phyloP scores from a whole-genome alignment of 2,329 filamentous ascomycete species.

The Sordariomycetes sp. region DNA sequence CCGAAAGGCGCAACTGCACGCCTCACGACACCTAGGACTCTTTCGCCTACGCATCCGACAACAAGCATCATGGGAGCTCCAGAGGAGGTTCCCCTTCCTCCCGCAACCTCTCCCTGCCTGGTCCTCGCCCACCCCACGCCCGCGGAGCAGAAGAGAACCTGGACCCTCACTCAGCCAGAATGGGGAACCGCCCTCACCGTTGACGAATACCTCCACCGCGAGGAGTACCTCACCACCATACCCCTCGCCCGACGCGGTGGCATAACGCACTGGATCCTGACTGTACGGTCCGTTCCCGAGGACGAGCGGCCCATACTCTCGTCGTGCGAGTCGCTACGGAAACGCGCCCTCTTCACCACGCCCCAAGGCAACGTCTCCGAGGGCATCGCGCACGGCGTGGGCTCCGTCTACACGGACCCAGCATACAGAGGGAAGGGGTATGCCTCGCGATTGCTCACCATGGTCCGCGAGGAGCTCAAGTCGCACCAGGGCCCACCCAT shows the following conservation, averaged over 20 bases:
- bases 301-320: constrained; percentile 44
- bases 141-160: constrained; percentile 42
- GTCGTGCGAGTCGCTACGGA: constrained; percentile 54
- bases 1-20: no score
- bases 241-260: constrained; percentile 48
- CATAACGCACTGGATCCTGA: constrained; percentile 55
- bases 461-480: constrained; percentile 40
- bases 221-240: constrained; percentile 43
- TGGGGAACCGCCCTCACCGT: constrained; percentile 50
- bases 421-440: constrained; percentile 63
- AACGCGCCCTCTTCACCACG: constrained; percentile 32
- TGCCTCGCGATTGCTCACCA: constrained; percentile 62
- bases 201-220: constrained; percentile 47
- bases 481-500: constrained; percentile 20
- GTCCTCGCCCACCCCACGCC: constrained; percentile 45
- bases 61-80: constrained; percentile 1
- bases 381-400: constrained; percentile 57
- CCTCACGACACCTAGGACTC: not conserved
- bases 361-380: not conserved
- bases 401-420: constrained; percentile 66
- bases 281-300: constrained; percentile 26
- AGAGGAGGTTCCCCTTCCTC: constrained; percentile 1
- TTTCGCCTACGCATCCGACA: not conserved
- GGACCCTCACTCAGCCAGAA: constrained; percentile 40
- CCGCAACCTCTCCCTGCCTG: constrained; percentile 12